Base-by-base conservation (phyloP, 805 yeast species). In the Ogataea ganodermae region DNA sequence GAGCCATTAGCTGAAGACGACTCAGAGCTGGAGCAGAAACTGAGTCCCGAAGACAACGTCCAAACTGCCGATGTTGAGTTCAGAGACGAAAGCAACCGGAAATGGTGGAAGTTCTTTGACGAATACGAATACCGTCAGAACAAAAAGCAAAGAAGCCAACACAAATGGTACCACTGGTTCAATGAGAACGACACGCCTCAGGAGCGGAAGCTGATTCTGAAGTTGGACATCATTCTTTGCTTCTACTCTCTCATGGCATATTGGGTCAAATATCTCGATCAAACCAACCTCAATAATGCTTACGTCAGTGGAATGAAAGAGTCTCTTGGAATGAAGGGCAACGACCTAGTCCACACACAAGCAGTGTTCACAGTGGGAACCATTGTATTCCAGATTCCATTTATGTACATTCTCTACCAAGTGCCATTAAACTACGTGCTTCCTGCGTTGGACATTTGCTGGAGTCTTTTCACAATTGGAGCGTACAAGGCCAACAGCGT, bases 221-320 rank as follows among this genome's bases (percentile, higher is more conserved):
- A 82, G 59, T 61, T 82, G 32, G 88, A 83, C 56, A 52, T 79
- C 14, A 59, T 80, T 33, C 65, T 84, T 36, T 71, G 81, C 21
- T 68, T 73, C 40, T 78, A 79, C 50, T 72, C 83, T 1, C 74
- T 80, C 61, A 63, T 80, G 53, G 81, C 80, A 1, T 82, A 83
- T 62, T 84, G 86, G 86, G 80, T 83, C 50, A 83, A 82, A 53
- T 83, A 81, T 59, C 71, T 83, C 24, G 87, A 83, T 61, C 70
- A 83, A 55, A 69, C 76, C 12, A 81, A 80, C 44, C 61, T 80
- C 32, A 66, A 75, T 31, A 75, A 78, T 56, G 88, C 88, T 2
- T 83, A 82, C 59, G 83, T 81, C 16, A 72, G 81, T 14, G 88
- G 88, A 6, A 79, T 83, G 86, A 74, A 79, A 55, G 81, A 80